Base-by-base conservation (phyloP, 768 basidiomycete genomes). In the Lactifluus echinatus region DNA sequence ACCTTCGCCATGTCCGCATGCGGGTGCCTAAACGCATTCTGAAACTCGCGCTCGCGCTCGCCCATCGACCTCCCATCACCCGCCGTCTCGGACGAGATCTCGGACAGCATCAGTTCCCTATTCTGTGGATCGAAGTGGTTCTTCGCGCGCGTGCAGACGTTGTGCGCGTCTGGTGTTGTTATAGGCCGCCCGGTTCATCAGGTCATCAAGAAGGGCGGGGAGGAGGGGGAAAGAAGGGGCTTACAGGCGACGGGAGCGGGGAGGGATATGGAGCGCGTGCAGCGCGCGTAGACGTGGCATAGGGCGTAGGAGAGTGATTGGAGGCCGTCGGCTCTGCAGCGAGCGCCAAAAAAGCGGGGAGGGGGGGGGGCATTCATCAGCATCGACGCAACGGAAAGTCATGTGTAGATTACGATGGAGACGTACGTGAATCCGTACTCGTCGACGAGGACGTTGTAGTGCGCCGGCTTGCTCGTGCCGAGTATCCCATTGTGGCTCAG, bases 261-360 rank as follows among this genome's bases (percentile, higher is more conserved):
- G 45, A 89, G 86, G 0, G 88, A 89, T 1, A 89, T 87, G 0
- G 87, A 85, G 17, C 87, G 82, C 3, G 88, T 89, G n/a, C 85
- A 81, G 4, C 85, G 78, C 1, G 87, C 85, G 63, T 89, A 92
- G 0, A 88, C 80, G 45, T 92, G 86, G 64, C 87, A 89, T 0
- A 92, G 72, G 0, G 87, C 83, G 56, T 83, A 91, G 0, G 87
- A 84, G 4, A 84, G 69, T 0, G 77, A 74, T 63, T 92, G 89
- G 33, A 92, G 70, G 10, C 79, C 77, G 64, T 88, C 84, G 10
- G 82, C 74, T 21, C 82, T 85, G 60, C 15, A 26, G 11, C 19
- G 15, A 15, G 23, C 15, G 14, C 12, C 34, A 14, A 10, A 11
- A 14, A 24, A 2, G 8, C 21, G 14, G 24, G 8, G 15, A n/a